phyloP scores from a whole-genome alignment of 305 asterid species.

The Coffea humblotiana region DNA sequence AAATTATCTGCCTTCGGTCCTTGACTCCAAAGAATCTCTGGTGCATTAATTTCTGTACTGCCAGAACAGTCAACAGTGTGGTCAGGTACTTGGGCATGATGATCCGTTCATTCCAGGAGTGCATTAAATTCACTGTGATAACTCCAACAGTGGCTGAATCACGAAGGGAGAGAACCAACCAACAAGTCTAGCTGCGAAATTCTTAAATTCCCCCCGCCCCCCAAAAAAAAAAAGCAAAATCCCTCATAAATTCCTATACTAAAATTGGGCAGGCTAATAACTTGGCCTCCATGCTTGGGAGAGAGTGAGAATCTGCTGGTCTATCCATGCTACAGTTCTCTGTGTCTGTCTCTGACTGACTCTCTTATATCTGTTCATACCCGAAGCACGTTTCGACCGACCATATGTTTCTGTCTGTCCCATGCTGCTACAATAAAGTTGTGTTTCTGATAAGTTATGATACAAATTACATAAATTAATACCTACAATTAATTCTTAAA shows the following conservation, averaged over 20 bases:
- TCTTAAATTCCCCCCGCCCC: neutral
- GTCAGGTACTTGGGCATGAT: too few relatives aligned
- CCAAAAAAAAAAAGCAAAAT: neutral
- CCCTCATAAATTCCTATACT: neutral
- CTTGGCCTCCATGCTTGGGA: neutral
- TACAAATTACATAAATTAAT: neutral
- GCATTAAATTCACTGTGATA: too few relatives aligned
- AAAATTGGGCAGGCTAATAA: neutral
- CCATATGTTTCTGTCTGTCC: conserved; percentile 15
- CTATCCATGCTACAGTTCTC: neutral
- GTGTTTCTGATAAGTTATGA: neutral
- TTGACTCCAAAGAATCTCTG: too few relatives aligned
- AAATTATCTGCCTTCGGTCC: too few relatives aligned
- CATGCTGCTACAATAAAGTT: neutral
- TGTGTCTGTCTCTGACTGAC: conserved; percentile 11
- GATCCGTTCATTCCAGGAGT: too few relatives aligned
- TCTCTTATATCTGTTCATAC: neutral
- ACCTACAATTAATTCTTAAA: neutral
- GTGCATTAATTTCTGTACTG: too few relatives aligned
- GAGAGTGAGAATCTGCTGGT: neutral
- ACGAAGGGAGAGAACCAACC: too few relatives aligned
- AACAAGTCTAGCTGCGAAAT: too few relatives aligned
- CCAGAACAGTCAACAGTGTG: too few relatives aligned
- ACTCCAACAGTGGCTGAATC: too few relatives aligned
- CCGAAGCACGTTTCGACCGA: conserved; percentile 15